phyloP scores from a whole-genome alignment of 2,329 filamentous ascomycete species.

The Arthrobotrys musiformis region DNA sequence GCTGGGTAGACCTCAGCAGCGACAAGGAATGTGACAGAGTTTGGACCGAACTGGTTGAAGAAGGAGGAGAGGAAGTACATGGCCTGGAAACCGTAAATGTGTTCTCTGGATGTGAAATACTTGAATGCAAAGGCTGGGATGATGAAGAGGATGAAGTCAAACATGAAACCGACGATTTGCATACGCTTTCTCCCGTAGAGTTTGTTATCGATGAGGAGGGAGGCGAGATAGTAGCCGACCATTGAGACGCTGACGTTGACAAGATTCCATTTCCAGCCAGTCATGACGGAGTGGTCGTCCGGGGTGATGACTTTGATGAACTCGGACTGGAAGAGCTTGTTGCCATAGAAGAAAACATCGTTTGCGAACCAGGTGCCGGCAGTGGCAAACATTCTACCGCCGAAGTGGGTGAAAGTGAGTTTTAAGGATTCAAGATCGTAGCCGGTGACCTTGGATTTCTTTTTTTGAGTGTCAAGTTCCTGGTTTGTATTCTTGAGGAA shows the following conservation, averaged over 20 bases:
- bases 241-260: slow-evolving; percentile 89
- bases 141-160: slow-evolving; percentile 93
- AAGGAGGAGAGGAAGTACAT: slow-evolving; percentile 99
- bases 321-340: slow-evolving; percentile 94
- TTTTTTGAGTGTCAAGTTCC: slow-evolving; percentile 83
- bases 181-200: slow-evolving; percentile 95
- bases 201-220: slow-evolving; percentile 92
- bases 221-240: slow-evolving; percentile 85
- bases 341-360: slow-evolving; percentile 98
- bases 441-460: slow-evolving; percentile 85
- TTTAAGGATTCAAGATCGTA: slow-evolving; percentile 88
- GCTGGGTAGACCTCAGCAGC: slow-evolving; percentile 97
- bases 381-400: slow-evolving; percentile 85
- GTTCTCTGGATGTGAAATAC: slow-evolving; percentile 77
- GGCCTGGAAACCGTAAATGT: slow-evolving; percentile 90
- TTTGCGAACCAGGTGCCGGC: slow-evolving; percentile 93
- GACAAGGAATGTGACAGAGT: slow-evolving; percentile 94
- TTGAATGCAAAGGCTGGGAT: slow-evolving; percentile 88
- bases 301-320: slow-evolving; percentile 86
- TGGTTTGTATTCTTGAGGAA: slow-evolving; percentile 91
- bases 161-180: slow-evolving; percentile 92
- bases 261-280: slow-evolving; percentile 90
- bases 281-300: slow-evolving; percentile 77
- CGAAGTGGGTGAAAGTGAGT: slow-evolving; percentile 83
- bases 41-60: slow-evolving; percentile 99